Evolutionary conservation across 2,329 filamentous ascomycete genomes (phyloP).

Genomic region (Chaetothyriales sp.): DNA sequence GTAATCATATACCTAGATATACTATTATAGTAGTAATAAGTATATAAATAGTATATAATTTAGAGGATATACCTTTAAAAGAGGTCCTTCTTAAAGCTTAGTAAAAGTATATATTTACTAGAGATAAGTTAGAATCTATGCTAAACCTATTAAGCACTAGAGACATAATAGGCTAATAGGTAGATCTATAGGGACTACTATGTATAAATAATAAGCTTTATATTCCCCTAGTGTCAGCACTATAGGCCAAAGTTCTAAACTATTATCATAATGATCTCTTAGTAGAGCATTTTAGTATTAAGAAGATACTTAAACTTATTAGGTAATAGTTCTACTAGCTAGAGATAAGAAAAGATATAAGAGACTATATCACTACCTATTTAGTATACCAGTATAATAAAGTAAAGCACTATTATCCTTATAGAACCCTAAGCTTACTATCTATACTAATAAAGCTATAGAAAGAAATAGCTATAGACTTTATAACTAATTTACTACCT

Average conservation of each 20-base stretch:
- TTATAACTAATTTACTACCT: conserved; percentile 3
- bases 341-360: too few relatives aligned
- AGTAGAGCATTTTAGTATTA: conserved; percentile 1
- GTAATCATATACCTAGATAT: neutral
- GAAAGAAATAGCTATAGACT: conserved; percentile 4
- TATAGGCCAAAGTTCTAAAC: conserved; percentile 1
- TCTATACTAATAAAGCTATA: neutral
- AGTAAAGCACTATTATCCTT: conserved; percentile 1
- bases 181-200: conserved; percentile 2
- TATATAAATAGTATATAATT: neutral
- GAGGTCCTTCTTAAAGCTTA: too few relatives aligned
- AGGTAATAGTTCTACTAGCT: conserved; percentile 2
- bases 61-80: neutral
- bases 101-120: neutral
- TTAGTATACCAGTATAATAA: conserved; percentile 4
- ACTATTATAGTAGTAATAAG: neutral
- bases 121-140: neutral
- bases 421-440: neutral
- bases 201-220: neutral
- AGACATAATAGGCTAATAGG: neutral
- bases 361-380: conserved; percentile 3
- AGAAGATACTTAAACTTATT: conserved; percentile 1
- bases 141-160: neutral
- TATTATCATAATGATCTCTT: conserved; percentile 5
- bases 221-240: conserved; percentile 1